phyloP scores from a whole-genome alignment of 1,284 basidiomycete species.

The Irpex sp. region DNA sequence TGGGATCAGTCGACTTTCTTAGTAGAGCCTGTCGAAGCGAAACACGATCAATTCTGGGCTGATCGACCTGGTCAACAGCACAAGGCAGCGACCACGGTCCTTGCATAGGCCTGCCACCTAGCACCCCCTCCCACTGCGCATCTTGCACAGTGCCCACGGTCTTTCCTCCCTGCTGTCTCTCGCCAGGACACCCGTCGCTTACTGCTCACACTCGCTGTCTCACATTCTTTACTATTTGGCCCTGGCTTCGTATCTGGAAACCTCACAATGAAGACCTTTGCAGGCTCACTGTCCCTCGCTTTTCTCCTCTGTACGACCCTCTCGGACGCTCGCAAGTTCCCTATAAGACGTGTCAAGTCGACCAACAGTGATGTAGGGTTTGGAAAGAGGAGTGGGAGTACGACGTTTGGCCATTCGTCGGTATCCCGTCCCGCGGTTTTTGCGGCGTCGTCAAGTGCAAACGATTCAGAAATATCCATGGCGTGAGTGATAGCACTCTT shows the following conservation, averaged over 20 bases:
- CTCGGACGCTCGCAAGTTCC: constrained; percentile 27
- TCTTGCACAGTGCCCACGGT: constrained; percentile 3
- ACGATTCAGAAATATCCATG: constrained; percentile 25
- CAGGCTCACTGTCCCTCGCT: constrained; percentile 17
- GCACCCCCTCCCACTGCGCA: constrained; percentile 3
- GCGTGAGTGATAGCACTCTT: constrained; percentile 21
- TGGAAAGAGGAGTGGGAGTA: constrained; percentile 20
- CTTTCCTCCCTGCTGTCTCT: constrained; percentile 1
- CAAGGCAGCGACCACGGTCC: neutral
- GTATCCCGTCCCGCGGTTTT: constrained; percentile 6
- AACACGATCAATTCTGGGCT: constrained; percentile 1
- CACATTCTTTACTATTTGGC: constrained; percentile 10
- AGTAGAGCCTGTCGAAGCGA: neutral
- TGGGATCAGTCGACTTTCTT: neutral
- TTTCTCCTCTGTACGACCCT: constrained; percentile 24
- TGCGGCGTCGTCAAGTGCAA: constrained; percentile 19
- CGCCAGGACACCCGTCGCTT: constrained; percentile 5
- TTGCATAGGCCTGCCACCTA: neutral
- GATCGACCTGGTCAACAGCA: neutral
- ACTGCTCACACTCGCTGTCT: constrained; percentile 11
- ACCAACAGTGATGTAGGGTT: constrained; percentile 6
- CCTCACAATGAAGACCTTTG: constrained; percentile 22
- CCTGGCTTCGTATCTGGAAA: constrained; percentile 2
- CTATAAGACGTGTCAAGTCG: constrained; percentile 25
- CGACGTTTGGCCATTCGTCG: constrained; percentile 17